Percentiles rank a stretch among this genome's conserved stretches.
These are phyloP conservation scores for Smallanthus sonchifolius DNA, from an alignment of 129 eudicot genomes.

Conservation along the genomic window DNA sequence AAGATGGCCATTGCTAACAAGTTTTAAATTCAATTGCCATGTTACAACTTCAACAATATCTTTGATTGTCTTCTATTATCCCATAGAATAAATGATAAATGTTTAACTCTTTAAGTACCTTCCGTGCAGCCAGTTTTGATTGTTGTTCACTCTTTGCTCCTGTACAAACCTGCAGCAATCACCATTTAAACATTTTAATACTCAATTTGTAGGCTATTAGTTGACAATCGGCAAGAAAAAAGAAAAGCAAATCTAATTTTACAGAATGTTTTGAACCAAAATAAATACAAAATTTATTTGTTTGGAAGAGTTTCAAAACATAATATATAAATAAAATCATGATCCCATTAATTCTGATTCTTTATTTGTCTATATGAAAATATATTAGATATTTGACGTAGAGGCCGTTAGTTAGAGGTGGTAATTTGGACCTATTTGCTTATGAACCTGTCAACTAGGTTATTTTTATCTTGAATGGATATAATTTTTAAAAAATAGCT, in stretches of 20 bases:
- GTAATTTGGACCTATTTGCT: neutral
- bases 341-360: neutral
- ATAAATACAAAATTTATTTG: neutral
- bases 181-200: slow-evolving; percentile 2
- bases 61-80: neutral
- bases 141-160: slow-evolving; percentile 97
- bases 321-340: neutral
- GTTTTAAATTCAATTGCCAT: neutral
- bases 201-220: neutral
- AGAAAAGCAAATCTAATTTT: neutral
- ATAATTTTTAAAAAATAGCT: neutral
- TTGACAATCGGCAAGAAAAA: neutral
- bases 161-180: slow-evolving; percentile 64
- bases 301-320: neutral
- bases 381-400: neutral
- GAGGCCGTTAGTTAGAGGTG: neutral
- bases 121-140: slow-evolving; percentile 78
- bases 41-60: neutral
- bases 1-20: neutral
- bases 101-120: slow-evolving; percentile 40
- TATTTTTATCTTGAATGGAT: neutral
- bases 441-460: neutral
- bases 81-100: neutral
- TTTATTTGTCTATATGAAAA: neutral
- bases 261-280: neutral